A percentile compares a stretch with the other conserved stretches of the same genome.
phyloP scores from a whole-genome alignment of 2,329 filamentous ascomycete species.

The Fusarium torulosum region DNA sequence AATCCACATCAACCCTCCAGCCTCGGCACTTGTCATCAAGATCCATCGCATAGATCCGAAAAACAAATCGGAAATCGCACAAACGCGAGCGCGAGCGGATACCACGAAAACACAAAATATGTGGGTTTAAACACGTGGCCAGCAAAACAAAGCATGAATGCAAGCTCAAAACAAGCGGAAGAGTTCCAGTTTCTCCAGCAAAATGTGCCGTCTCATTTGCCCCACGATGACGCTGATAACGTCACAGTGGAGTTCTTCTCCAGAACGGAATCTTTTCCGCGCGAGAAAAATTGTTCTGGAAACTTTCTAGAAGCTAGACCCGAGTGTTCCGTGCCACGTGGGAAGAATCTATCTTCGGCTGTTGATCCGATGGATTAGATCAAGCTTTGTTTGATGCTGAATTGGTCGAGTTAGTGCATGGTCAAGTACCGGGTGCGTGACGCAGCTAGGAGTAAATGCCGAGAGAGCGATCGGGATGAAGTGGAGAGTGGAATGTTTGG shows the following conservation, averaged over 20 bases:
- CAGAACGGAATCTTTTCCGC: not conserved
- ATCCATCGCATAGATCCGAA: not conserved
- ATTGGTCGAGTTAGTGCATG: not conserved
- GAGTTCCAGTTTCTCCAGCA: too few relatives aligned
- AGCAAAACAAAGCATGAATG: too few relatives aligned
- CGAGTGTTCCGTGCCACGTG: not conserved
- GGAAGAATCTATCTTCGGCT: not conserved
- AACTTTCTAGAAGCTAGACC: not conserved
- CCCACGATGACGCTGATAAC: slow-evolving; percentile 4
- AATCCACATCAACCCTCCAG: not conserved
- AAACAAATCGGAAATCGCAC: not conserved
- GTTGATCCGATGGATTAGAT: not conserved
- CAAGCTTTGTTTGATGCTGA: not conserved
- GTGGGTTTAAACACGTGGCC: slow-evolving; percentile 4
- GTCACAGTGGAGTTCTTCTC: slow-evolving; percentile 8
- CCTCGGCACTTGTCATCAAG: not conserved
- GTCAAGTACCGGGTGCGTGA: not conserved
- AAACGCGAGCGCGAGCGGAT: slow-evolving; percentile 25
- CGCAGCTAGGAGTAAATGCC: not conserved
- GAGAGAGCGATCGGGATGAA: not conserved
- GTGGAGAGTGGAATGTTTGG: not conserved
- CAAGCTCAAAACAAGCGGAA: too few relatives aligned
- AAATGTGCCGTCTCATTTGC: not conserved
- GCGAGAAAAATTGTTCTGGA: not conserved
- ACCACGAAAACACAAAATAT: not conserved